Evolutionary conservation across 1,139 yeast genomes (phyloP).

Genomic region (Kodamaea fungicola): DNA sequence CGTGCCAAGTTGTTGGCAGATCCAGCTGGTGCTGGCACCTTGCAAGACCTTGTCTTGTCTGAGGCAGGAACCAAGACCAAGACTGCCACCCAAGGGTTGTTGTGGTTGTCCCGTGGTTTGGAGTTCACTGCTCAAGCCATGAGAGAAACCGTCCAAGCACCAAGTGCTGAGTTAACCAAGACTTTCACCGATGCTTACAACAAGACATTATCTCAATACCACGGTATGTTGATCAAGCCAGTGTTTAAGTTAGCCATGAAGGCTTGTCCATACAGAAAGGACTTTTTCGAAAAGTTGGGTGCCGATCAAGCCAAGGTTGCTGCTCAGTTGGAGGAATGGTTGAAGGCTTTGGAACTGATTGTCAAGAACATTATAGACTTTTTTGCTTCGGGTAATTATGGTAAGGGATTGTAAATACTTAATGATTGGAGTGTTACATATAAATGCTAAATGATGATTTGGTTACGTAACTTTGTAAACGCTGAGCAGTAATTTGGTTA

Average conservation of each 20-base stretch:
- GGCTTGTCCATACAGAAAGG: constrained; percentile 91
- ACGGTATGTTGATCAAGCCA: constrained; percentile 78
- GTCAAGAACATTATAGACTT: constrained; percentile 73
- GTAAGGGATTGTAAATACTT: constrained; percentile 67
- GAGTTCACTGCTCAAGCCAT: constrained; percentile 87
- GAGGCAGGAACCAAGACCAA: constrained; percentile 63
- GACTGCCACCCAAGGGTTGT: constrained; percentile 86
- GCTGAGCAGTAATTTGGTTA: no score
- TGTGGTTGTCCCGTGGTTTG: constrained; percentile 85
- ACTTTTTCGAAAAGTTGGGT: constrained; percentile 79
- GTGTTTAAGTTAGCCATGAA: constrained; percentile 92
- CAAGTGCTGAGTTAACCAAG: constrained; percentile 61
- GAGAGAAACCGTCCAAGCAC: constrained; percentile 68
- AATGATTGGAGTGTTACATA: no score
- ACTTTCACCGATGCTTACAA: constrained; percentile 82
- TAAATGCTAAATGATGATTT: no score
- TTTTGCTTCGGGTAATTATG: constrained; percentile 77
- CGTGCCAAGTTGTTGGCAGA: constrained; percentile 61
- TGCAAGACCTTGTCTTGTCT: constrained; percentile 75
- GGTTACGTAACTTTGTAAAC: no score
- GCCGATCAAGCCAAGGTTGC: constrained; percentile 62
- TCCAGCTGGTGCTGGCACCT: constrained; percentile 61
- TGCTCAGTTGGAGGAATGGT: constrained; percentile 68
- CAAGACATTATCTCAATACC: constrained; percentile 77
- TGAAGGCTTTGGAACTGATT: constrained; percentile 69